Evolutionary conservation across 2,329 filamentous ascomycete genomes (phyloP).

Genomic region (Trichoderma koningiopsis): DNA sequence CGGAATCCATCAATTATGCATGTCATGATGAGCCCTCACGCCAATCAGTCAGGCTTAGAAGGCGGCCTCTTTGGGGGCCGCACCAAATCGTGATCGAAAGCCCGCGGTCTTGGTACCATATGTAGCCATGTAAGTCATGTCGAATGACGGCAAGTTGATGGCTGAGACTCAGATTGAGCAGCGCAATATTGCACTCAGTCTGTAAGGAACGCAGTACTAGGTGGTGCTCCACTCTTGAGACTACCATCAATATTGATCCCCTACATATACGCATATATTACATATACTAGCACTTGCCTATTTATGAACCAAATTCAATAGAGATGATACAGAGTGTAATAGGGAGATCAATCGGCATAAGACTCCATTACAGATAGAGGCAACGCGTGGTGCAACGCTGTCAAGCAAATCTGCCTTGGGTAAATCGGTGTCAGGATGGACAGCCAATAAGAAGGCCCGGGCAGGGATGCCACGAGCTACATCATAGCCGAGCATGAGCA

Average conservation of each 20-base stretch:
- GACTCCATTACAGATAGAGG: background rate
- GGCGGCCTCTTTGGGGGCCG: constrained; percentile 19
- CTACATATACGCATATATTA: background rate
- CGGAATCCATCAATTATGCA: constrained; percentile 28
- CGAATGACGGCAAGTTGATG: background rate
- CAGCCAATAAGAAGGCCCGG: background rate
- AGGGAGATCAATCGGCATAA: background rate
- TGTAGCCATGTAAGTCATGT: background rate
- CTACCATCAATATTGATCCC: background rate
- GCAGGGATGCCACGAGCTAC: background rate
- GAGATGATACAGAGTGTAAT: background rate
- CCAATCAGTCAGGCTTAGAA: constrained; percentile 23
- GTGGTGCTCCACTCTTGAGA: background rate
- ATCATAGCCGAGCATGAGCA: background rate
- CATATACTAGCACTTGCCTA: background rate
- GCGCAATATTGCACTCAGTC: background rate
- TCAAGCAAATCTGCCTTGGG: background rate
- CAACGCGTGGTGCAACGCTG: background rate
- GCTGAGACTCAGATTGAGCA: background rate
- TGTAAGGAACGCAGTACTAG: background rate
- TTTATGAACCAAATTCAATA: background rate
- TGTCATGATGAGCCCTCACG: constrained; percentile 31
- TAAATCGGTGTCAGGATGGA: background rate
- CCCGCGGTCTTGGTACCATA: background rate
- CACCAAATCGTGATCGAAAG: background rate